These are phyloP conservation scores for Grosmannia huntii DNA, from an alignment of 2,329 filamentous ascomycete genomes.

Conservation along the genomic window DNA sequence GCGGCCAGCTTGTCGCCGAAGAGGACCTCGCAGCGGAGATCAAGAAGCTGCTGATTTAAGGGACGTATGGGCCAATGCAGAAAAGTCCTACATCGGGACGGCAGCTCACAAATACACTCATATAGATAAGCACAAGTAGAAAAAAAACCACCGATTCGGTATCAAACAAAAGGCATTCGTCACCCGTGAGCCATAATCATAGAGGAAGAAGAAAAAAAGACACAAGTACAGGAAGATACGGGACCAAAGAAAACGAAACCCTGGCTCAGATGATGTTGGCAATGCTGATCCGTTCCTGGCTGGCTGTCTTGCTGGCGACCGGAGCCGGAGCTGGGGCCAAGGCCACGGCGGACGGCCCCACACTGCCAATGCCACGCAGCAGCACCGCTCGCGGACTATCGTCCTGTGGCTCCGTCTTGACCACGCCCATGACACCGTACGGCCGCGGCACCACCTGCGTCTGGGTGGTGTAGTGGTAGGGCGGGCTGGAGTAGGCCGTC, in stretches of 20 bases:
- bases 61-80: not conserved
- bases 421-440: constrained; percentile 1
- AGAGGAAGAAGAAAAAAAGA: not conserved
- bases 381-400: not conserved
- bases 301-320: constrained; percentile 9
- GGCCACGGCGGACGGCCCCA: not conserved
- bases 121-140: no score
- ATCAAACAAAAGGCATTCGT: not conserved
- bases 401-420: constrained; percentile 17
- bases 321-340: not conserved
- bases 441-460: constrained; percentile 7
- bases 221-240: not conserved
- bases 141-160: no score
- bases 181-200: not conserved
- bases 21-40: constrained; percentile 51
- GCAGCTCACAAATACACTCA: no score
- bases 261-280: constrained; percentile 27
- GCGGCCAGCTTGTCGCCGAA: constrained; percentile 63
- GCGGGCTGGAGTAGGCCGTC: not conserved
- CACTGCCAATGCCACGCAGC: not conserved
- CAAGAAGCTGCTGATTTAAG: constrained; percentile 22
- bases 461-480: constrained; percentile 6
- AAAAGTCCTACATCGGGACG: not conserved
- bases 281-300: constrained; percentile 31
- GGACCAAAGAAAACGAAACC: not conserved